phyloP scores from a whole-genome alignment of 106 monocot genomes.

The Platanthera guangdongensis region DNA sequence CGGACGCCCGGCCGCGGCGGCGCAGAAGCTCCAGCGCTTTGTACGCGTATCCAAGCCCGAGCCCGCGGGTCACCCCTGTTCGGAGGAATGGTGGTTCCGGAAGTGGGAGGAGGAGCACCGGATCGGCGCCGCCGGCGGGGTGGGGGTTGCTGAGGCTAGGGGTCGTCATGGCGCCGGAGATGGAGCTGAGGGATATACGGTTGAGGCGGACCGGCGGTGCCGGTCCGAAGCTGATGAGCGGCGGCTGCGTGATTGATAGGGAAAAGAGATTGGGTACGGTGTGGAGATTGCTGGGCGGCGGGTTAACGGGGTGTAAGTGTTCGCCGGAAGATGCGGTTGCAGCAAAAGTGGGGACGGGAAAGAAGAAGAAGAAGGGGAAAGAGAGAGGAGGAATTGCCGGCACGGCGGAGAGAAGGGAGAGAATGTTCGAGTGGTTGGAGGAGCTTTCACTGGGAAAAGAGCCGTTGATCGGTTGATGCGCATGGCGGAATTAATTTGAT shows the following conservation, averaged over 20 bases:
- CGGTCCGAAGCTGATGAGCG: not conserved
- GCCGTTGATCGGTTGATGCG: not conserved
- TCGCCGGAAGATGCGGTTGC: constrained; percentile 20
- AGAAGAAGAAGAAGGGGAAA: constrained; percentile 10
- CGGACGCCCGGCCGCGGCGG: not conserved
- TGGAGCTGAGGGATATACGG: constrained; percentile 16
- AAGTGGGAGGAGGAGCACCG: constrained; percentile 17
- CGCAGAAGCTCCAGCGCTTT: constrained; percentile 26
- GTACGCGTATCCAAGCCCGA: constrained; percentile 54
- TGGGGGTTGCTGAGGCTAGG: constrained; percentile 42
- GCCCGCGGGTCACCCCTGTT: constrained; percentile 27
- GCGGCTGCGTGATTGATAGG: not conserved
- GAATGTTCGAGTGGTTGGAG: constrained; percentile 51
- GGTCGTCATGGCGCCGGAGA: constrained; percentile 39
- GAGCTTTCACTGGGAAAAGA: constrained; percentile 40
- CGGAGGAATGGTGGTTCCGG: not conserved
- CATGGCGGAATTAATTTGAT: not conserved
- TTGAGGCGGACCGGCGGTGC: not conserved
- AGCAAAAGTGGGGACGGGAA: not conserved
- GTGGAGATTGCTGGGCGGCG: constrained; percentile 13
- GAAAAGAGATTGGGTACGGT: constrained; percentile 9
- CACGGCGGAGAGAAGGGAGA: constrained; percentile 6
- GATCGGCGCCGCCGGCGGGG: constrained; percentile 16
- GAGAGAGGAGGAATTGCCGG: constrained; percentile 8
- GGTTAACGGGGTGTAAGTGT: constrained; percentile 42